phyloP scores from a whole-genome alignment of 2,329 filamentous ascomycete species.

The Stagonosporopsis vannaccii region DNA sequence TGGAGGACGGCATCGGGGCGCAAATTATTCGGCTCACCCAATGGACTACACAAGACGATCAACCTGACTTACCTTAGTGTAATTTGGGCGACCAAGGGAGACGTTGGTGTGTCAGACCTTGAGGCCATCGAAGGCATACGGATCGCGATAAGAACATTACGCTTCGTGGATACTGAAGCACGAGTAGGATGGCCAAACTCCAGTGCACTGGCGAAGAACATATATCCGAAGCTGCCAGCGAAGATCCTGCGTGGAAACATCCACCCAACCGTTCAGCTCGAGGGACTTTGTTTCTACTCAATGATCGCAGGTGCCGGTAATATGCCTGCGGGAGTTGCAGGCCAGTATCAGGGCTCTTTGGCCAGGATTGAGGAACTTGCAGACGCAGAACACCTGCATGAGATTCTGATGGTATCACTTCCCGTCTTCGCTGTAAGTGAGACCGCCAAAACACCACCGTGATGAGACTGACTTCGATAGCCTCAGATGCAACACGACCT shows the following conservation, averaged over 20 bases:
- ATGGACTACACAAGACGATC: conserved; percentile 38
- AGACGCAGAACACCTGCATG: conserved; percentile 21
- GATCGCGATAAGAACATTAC: conserved; percentile 41
- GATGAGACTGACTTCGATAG: conserved; percentile 24
- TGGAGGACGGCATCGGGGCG: conserved; percentile 43
- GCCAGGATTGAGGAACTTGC: conserved; percentile 11
- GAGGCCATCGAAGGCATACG: conserved; percentile 42
- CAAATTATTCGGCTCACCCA: conserved; percentile 41
- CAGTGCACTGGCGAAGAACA: conserved; percentile 25
- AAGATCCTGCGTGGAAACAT: conserved; percentile 35
- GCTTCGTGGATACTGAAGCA: conserved; percentile 28
- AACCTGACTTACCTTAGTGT: conserved; percentile 41
- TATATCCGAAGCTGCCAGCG: conserved; percentile 36
- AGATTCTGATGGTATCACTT: conserved; percentile 34
- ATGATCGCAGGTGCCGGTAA: conserved; percentile 30
- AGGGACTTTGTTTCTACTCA: conserved; percentile 41
- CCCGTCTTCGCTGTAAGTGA: conserved; percentile 38
- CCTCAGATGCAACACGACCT: conserved; percentile 27
- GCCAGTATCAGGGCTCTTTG: conserved; percentile 33
- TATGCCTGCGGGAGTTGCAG: conserved; percentile 29
- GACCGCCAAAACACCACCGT: background rate
- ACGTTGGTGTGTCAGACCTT: conserved; percentile 31
- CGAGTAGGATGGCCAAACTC: conserved; percentile 35
- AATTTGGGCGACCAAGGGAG: conserved; percentile 38
- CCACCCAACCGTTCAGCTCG: conserved; percentile 35